Evolutionary conservation across 441 rosid genomes (phyloP), one percentile per base, ranked within the genome.

Genomic region (Erodium chrysanthum): DNA sequence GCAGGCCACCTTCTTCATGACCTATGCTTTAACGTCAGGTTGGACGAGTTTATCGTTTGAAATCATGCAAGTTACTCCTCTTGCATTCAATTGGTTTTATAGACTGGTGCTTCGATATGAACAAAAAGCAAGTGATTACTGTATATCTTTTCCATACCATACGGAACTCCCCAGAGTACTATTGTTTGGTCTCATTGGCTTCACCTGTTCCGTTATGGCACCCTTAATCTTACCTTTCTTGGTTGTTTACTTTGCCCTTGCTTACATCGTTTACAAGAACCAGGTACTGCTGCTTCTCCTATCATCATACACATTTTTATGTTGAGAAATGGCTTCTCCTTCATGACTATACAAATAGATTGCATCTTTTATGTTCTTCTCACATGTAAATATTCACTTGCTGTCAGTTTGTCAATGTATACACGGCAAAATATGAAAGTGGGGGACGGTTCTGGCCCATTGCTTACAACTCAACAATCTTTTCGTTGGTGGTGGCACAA

Each of bases 1-100:
- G 79, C 91, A 93, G 98, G 93, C 92, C 79, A 81, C 83, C 74
- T 94, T 94, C 84, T 94, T 94, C 86, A 88, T 84, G 84, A 91
- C 98, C 27, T 94, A 94, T 65, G 87, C 91, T 73, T 79, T 91
- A 64, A 83, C 98, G 33, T 94, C 98, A 27, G 98, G 98, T 23
- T 91, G 93, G 98, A 91, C 97, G 60, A 80, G 97, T 80, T 80
- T 94, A 82, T 77, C 97, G 1, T 70, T 78, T 73, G 98, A 94
- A 85, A 64, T 91, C 64, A 77, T 94, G 78, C 98, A 94, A 77
- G 85, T 87, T 68, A 76, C 82, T 67, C 54, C 84, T 70, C 88
- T 94, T 73, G 59, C 87, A 40, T 80, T 78, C 80, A 87, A 88
- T 68, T 35, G 82, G 72, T 5, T 81, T 46, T 76, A 66, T 67